Evolutionary conservation across 1,139 yeast species (phyloP).

Genomic region (Saccharomyces hybrid): DNA sequence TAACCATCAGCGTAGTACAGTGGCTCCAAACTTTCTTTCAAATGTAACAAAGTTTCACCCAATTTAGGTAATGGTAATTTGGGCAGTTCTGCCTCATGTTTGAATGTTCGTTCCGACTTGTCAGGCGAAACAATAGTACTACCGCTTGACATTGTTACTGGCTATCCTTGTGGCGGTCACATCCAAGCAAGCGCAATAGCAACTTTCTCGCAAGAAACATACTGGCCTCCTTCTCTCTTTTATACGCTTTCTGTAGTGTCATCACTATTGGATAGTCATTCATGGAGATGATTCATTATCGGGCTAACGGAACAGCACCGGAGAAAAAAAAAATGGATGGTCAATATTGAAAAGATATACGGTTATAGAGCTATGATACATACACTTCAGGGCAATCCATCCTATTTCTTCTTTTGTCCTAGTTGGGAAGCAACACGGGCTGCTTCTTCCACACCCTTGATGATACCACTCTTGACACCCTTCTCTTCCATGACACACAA

Average conservation of each 20-base stretch:
- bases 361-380: neutral
- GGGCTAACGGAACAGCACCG: neutral
- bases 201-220: neutral
- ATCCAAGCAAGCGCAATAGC: neutral
- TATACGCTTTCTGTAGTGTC: neutral
- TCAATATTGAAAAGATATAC: neutral
- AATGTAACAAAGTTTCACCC: slow-evolving; percentile 17
- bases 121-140: neutral
- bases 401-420: slow-evolving; percentile 49
- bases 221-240: neutral
- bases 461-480: slow-evolving; percentile 79
- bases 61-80: slow-evolving; percentile 27
- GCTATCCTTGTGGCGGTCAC: neutral
- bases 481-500: slow-evolving; percentile 85
- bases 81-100: slow-evolving; percentile 20
- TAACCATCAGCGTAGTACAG: slow-evolving; percentile 30
- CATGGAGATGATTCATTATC: neutral
- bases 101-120: slow-evolving; percentile 8
- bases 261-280: slow-evolving; percentile 1
- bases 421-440: slow-evolving; percentile 74
- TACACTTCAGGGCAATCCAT: neutral
- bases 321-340: neutral
- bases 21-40: slow-evolving; percentile 27
- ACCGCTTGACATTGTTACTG: neutral
- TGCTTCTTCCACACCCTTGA: slow-evolving; percentile 86